Conservation (phyloP, 1,284 basidiomycete genomes). For the Puccinia triticina region DNA sequence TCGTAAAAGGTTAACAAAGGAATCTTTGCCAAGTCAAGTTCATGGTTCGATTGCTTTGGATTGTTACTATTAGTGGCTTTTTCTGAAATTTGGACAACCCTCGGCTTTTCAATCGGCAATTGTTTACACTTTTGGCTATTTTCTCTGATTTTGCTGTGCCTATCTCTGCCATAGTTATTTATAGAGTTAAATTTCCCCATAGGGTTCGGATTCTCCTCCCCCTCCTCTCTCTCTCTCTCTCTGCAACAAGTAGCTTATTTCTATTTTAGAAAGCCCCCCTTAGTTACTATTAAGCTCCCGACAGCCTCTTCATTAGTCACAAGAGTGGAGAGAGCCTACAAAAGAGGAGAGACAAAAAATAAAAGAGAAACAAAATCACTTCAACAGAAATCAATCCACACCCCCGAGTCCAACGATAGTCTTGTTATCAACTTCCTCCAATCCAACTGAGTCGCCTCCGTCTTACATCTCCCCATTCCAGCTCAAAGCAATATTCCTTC, state of each 20-base stretch:
- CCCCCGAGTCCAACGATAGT: background rate
- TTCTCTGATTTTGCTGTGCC: background rate
- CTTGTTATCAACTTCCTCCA: background rate
- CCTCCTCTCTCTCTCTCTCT: too few species aligned
- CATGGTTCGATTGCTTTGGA: background rate
- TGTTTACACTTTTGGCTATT: slow-evolving; percentile 18
- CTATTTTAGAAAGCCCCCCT: background rate
- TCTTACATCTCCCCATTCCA: background rate
- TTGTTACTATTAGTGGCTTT: too few species aligned
- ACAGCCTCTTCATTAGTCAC: too few species aligned
- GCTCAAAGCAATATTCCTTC: background rate
- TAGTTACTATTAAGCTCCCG: background rate
- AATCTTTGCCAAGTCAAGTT: slow-evolving; percentile 5
- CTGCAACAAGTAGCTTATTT: background rate
- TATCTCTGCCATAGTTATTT: background rate
- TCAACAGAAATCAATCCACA: background rate
- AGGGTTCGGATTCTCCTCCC: background rate
- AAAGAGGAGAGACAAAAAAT: background rate
- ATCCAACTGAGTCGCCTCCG: background rate
- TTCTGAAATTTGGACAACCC: background rate
- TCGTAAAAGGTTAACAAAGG: too few species aligned
- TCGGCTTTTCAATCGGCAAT: background rate
- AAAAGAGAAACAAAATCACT: background rate
- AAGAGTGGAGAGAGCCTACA: too few species aligned
- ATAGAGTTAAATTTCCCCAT: background rate